Base-by-base conservation (phyloP, 2,329 filamentous ascomycete species). In the Canariomyces notabilis region DNA sequence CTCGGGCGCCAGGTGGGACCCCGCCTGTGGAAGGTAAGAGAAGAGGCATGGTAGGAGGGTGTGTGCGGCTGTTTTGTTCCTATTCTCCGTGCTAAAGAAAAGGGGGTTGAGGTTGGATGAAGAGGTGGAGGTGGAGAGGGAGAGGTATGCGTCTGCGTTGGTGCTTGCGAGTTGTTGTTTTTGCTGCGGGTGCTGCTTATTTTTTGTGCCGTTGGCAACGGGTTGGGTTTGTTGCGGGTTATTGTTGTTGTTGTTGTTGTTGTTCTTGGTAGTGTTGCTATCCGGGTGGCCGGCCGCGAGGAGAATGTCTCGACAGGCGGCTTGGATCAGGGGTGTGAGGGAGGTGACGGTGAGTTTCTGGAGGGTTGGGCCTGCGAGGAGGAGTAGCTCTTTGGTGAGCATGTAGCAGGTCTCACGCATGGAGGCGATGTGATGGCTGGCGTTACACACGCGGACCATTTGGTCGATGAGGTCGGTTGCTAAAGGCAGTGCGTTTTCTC, bases 291-390 rank as follows among this genome's bases (percentile, higher is more conserved):
- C 76, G 1, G 69, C 65, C 11, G 74, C 68, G 50, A 72, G 69
- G 20, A 89, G 73, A 16, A 95, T 66, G 61, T 95, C 90, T 37
- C 79, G 72, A 64, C 89, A 95, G 61, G 83, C 89, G 21, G 76
- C 68, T 31, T 78, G 80, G 43, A 90, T 70, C 5, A 89, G 64
- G 11, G 72, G 66, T 3, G 75, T 68, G 4, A 95, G 66, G 19
- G 81, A 77, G 49, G 79, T 75, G 7, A 89, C 75, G 2, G 79
- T 76, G 12, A 79, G 64, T 57, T 85, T 89, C 6, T 79, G 71
- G 52, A 94, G 70, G 6, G 81, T 79, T 8, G 79, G 76, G 0
- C 88, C 89, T 29, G 79, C 72, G 1, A 82, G 64, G 2, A 69
- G 61, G 12, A 95, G 66, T 8, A 91, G 62, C 7, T 72, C 67